Evolutionary conservation across 2,329 filamentous ascomycete genomes (phyloP), one percentile per base, ranked within the genome.

Genomic region (Aphanocladium album): DNA sequence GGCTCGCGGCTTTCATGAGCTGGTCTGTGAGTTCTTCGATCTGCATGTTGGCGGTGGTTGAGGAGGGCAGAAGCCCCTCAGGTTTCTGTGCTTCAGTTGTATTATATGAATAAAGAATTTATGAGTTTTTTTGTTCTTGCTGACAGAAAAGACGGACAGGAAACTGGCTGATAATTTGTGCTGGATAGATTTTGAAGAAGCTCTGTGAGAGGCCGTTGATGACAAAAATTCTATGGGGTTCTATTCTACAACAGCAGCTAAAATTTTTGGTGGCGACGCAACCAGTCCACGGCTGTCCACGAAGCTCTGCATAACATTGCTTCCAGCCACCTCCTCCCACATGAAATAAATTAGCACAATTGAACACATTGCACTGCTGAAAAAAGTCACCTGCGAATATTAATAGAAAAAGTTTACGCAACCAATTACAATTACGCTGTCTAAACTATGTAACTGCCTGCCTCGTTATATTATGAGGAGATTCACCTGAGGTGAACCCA

Each of bases 1-100:
- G 52, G 53, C 47, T 51, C 19, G 53, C 53, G 19, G 60, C 60
- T 63, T 65, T 69, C 67, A 71, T 68, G 55, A 70, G 67, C 65
- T 76, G 72, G 43, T 79, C 72, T 27, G 72, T 73, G 62, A 80
- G 71, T 63, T 80, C 74, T 62, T 80, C 74, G 51, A 79, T 71
- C 37, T 73, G 69, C 76, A 79, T 74, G 12, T 47, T 46, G 46
- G n/a, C 30, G 53, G 46, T 16, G 33, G 45, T 30, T 51, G 52
- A 17, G 35, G 60, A 11, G 37, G 46, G 35, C 45, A 9, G 47
- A 19, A 45, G 53, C 50, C 57, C 41, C 27, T 12, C 52, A 39
- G n/a, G 17, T 47, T 23, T 33, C 27, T 6, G 8, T n/a, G 17
- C 17, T 27, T 39, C 6, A 14, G 43, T 14, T 43, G 27, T 57